A percentile compares a stretch with the other conserved stretches of the same genome.
These are phyloP conservation scores for Eimeria tenella DNA, from an alignment of 169 alveolate species.

Conservation along the genomic window DNA sequence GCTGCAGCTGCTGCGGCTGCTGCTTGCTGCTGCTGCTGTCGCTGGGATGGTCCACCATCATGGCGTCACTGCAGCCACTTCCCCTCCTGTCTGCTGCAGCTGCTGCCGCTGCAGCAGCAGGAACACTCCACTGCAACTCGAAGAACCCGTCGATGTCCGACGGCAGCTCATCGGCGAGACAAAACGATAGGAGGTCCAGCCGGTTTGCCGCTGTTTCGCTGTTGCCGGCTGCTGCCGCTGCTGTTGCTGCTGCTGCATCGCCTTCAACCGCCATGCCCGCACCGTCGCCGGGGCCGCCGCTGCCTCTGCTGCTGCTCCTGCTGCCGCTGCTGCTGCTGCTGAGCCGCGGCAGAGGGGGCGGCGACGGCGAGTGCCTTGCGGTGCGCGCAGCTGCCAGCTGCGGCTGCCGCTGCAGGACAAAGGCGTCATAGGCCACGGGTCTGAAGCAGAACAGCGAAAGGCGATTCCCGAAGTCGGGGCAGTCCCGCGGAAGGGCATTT, in stretches of 20 bases:
- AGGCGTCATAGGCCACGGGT: constrained; percentile 74
- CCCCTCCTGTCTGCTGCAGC: constrained; percentile 50
- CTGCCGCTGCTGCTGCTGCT: constrained; percentile 47
- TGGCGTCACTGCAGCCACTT: constrained; percentile 28
- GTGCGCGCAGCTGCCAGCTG: constrained; percentile 33
- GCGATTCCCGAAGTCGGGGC: constrained; percentile 56
- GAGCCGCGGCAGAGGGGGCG: background rate
- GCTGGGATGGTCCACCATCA: constrained; percentile 19
- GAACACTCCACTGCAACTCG: constrained; percentile 65
- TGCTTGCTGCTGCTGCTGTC: constrained; percentile 25
- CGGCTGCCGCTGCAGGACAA: constrained; percentile 68
- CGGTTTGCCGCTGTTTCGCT: constrained; percentile 36
- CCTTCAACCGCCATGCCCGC: constrained; percentile 22
- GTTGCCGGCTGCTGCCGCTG: constrained; percentile 23
- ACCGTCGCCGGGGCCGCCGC: background rate
- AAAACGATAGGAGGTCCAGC: constrained; percentile 58
- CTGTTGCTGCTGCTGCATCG: constrained; percentile 38
- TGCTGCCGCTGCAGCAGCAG: constrained; percentile 54
- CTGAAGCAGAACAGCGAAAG: constrained; percentile 64
- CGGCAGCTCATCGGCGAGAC: constrained; percentile 48
- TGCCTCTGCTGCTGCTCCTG: constrained; percentile 47
- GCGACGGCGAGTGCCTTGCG: constrained; percentile 5
- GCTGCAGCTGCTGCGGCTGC: constrained; percentile 1
- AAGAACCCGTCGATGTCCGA: constrained; percentile 65
- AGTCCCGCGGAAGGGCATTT: constrained; percentile 63